phyloP scores from a whole-genome alignment of 768 basidiomycete species.

The Lactarius hengduanensis region DNA sequence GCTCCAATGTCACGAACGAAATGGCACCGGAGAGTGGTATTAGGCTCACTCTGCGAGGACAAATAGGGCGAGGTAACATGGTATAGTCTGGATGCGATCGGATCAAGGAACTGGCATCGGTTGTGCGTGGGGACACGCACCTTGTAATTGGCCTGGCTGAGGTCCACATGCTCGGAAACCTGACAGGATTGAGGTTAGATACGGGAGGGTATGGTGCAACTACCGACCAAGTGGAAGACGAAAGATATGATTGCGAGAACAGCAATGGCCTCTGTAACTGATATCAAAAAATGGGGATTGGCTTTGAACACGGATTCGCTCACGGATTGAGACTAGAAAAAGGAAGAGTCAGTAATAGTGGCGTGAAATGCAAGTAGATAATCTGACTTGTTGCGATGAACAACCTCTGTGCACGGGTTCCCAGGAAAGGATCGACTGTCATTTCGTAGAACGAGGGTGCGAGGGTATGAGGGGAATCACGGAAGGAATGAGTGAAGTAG shows the following conservation, averaged over 20 bases:
- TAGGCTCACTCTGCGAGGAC: conserved; percentile 70
- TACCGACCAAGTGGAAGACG: conserved; percentile 61
- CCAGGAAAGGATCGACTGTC: conserved; percentile 70
- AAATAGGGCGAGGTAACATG: conserved; percentile 84
- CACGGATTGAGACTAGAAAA: conserved; percentile 54
- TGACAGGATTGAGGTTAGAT: conserved; percentile 31
- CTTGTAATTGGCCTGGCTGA: conserved; percentile 50
- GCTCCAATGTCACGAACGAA: conserved; percentile 16
- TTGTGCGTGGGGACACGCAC: conserved; percentile 34
- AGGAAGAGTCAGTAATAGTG: neutral
- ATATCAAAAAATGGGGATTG: neutral
- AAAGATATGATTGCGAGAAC: conserved; percentile 75
- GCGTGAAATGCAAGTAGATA: neutral
- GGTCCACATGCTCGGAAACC: conserved; percentile 52
- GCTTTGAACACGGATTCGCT: conserved; percentile 36
- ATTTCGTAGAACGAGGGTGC: conserved; percentile 39
- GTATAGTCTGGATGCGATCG: conserved; percentile 54
- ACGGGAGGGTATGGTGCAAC: conserved; percentile 8
- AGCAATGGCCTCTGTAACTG: conserved; percentile 61
- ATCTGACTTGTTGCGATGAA: conserved; percentile 67
- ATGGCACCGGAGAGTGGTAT: neutral
- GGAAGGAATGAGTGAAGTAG: conserved; percentile 2
- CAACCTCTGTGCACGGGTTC: conserved; percentile 67
- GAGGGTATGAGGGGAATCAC: conserved; percentile 5
- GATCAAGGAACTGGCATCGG: neutral